Evolutionary conservation across 1,284 basidiomycete genomes (phyloP).

Genomic region (Pholiota adiposa): DNA sequence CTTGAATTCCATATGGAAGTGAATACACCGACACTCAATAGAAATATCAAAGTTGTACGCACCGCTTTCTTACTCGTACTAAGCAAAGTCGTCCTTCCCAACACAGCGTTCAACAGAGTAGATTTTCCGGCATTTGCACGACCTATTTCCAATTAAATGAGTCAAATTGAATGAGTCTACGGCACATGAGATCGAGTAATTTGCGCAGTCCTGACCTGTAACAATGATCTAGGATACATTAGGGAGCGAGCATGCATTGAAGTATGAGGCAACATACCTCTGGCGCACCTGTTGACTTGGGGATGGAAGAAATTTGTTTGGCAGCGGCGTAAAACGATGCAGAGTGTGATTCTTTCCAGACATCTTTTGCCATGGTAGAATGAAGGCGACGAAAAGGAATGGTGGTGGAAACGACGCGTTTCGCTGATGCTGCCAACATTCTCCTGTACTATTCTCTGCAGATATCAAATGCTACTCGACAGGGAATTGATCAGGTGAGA

Average conservation of each 20-base stretch:
- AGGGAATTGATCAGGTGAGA: too few species aligned
- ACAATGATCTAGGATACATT: conserved; percentile 47
- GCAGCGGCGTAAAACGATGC: conserved; percentile 30
- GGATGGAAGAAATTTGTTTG: conserved; percentile 25
- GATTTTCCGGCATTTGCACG: conserved; percentile 78
- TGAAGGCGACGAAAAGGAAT: neutral
- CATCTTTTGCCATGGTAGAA: conserved; percentile 3
- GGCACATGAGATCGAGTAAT: too few species aligned
- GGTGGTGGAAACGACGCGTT: neutral
- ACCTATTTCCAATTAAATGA: conserved; percentile 32
- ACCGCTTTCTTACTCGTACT: conserved; percentile 72
- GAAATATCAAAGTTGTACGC: conserved; percentile 27
- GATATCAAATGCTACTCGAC: too few species aligned
- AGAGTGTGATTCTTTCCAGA: conserved; percentile 21
- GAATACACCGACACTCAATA: neutral
- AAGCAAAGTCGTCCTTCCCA: conserved; percentile 59
- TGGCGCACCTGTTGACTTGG: conserved; percentile 29
- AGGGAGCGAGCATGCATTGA: neutral
- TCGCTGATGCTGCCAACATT: neutral
- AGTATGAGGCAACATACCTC: conserved; percentile 23
- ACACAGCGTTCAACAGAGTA: conserved; percentile 68
- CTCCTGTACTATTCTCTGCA: too few species aligned
- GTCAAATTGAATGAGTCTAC: neutral
- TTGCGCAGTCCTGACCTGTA: conserved; percentile 41
- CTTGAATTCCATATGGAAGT: conserved; percentile 38